A percentile compares a stretch with the other conserved stretches of the same genome.
Evolutionary conservation across 257 asterid species (phyloP).

Genomic region (Solanum piurae): DNA sequence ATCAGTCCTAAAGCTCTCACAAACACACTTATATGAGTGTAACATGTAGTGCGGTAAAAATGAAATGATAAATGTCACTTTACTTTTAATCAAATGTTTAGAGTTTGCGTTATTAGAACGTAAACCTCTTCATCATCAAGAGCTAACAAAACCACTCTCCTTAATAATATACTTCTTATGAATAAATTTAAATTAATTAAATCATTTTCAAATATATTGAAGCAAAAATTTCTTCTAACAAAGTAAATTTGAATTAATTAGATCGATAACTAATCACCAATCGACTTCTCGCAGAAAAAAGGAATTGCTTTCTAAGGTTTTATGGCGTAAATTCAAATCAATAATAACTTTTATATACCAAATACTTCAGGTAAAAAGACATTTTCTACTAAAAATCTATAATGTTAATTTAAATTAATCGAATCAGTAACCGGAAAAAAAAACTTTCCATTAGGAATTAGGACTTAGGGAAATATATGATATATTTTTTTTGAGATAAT

Average conservation of each 20-base stretch:
- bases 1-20: background rate
- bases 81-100: background rate
- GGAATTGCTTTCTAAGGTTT: too few relatives aligned
- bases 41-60: background rate
- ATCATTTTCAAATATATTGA: background rate
- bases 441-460: background rate
- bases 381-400: background rate
- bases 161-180: background rate
- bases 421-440: fast-evolving
- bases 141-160: background rate
- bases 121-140: background rate
- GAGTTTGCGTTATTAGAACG: fast-evolving
- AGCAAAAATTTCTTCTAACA: background rate
- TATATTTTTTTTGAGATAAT: background rate
- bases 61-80: background rate
- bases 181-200: background rate
- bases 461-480: background rate
- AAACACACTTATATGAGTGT: background rate
- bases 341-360: background rate
- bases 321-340: background rate
- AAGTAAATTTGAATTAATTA: too few relatives aligned
- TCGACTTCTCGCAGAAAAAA: too few relatives aligned
- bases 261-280: background rate
- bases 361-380: background rate
- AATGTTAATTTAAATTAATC: background rate